Conservation (phyloP, 2,329 filamentous ascomycete species). For the Xylaria sp. region DNA sequence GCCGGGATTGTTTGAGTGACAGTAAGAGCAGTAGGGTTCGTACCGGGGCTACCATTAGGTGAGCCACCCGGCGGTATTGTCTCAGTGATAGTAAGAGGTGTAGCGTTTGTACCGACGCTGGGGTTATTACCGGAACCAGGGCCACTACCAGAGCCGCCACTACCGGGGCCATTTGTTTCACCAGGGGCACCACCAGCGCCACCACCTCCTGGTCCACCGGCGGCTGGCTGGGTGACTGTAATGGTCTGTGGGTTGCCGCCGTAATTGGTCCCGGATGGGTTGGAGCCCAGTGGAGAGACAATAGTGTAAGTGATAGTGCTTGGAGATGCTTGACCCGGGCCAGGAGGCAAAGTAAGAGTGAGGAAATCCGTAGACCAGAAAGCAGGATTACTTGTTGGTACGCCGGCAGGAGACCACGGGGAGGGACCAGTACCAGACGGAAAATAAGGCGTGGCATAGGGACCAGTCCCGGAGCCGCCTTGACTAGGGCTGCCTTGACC, state of each 20-base stretch:
- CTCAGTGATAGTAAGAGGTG: constrained; percentile 28
- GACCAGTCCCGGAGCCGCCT: constrained; percentile 34
- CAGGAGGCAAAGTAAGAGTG: constrained; percentile 45
- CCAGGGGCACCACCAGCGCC: constrained; percentile 17
- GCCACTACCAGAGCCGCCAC: constrained; percentile 14
- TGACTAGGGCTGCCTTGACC: constrained; percentile 37
- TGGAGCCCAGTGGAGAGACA: constrained; percentile 38
- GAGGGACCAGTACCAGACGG: constrained; percentile 39
- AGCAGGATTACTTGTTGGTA: constrained; percentile 34
- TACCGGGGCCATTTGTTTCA: constrained; percentile 18
- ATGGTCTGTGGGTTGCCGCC: constrained; percentile 29
- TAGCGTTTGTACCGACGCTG: constrained; percentile 23
- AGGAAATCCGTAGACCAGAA: constrained; percentile 47
- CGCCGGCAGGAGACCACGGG: constrained; percentile 41
- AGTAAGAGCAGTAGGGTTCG: constrained; percentile 20
- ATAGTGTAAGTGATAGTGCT: constrained; percentile 45
- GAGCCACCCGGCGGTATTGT: constrained; percentile 25
- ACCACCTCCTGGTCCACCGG: constrained; percentile 31
- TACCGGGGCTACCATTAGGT: constrained; percentile 14
- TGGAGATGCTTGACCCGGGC: constrained; percentile 38
- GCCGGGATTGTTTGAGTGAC: constrained; percentile 32
- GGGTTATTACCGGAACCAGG: constrained; percentile 24
- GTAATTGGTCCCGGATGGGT: constrained; percentile 23
- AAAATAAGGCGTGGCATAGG: constrained; percentile 36
- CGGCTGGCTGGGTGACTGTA: constrained; percentile 32